These are phyloP conservation scores for Syncephalastrum racemosum DNA, from an alignment of 371 early-diverging fungal species.

Conservation along the genomic window DNA sequence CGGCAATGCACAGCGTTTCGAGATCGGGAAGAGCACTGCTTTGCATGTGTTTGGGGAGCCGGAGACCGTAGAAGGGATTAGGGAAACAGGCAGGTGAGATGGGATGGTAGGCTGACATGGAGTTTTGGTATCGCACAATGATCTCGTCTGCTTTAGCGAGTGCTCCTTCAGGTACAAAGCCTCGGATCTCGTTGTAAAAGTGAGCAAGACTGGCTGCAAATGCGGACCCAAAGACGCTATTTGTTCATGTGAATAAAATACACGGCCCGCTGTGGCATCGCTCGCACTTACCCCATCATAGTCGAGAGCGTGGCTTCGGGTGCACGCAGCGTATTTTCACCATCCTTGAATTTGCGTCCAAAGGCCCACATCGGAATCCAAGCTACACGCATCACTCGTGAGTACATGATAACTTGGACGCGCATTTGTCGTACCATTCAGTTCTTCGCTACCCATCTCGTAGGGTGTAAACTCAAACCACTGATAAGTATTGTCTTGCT, in stretches of 20 bases:
- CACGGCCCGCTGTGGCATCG: background rate
- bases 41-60: conserved; percentile 1
- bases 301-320: conserved; percentile 68
- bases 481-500: conserved; percentile 50
- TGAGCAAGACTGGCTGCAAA: conserved; percentile 70
- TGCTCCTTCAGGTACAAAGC: conserved; percentile 34
- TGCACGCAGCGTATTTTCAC: conserved; percentile 50
- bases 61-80: conserved; percentile 52
- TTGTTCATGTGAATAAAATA: background rate
- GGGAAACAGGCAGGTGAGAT: conserved; percentile 58
- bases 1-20: conserved; percentile 55
- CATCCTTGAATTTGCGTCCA: conserved; percentile 65
- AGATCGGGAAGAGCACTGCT: background rate
- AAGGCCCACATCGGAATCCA: conserved; percentile 80
- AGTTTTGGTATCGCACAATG: conserved; percentile 43
- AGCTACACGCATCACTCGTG: conserved; percentile 19
- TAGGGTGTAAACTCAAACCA: conserved; percentile 84
- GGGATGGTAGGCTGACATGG: conserved; percentile 51
- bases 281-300: conserved; percentile 48
- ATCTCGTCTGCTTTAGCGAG: conserved; percentile 35
- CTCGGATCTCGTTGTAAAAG: conserved; percentile 56
- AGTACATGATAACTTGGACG: background rate
- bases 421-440: conserved; percentile 46
- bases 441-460: conserved; percentile 76
- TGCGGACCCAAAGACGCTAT: conserved; percentile 58